Evolutionary conservation across 1,139 yeast species (phyloP), one percentile per base, ranked within the genome.

Genomic region (Barnettozyma hawaiiensis): DNA sequence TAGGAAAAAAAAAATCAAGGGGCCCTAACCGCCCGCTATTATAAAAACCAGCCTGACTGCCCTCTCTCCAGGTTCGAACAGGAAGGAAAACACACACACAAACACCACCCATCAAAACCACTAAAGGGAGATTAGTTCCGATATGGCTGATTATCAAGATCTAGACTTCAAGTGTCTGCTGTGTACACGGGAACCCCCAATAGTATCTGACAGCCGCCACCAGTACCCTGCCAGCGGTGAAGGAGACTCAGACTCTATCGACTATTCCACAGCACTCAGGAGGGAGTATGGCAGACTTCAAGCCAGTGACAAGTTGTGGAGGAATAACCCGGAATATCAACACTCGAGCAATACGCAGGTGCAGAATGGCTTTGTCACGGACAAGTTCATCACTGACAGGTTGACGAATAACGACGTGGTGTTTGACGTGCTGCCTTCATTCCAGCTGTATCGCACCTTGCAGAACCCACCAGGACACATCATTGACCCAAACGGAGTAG

Each of bases 361-460:
- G 9, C 32, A 31, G 4, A 43, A 27, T 6, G 43, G 40, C 9
- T 35, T 42, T n/a, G 33, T 40, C 1, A 22, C 20, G 6, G 38
- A 29, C 8, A 46, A 39, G 7, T 43, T 44, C 29, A 42, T 44
- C 19, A 19, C 44, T 9, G 47, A 44, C 3, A 42, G 37, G 21
- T 28, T 27, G 18, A 19, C 23, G 7, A 46, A 47, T 35, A 47
- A 42, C 12, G 54, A 53, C 15, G 47, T 52, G 4, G 49, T 49
- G 16, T 53, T 53, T 32, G 83, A 78, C 53, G 70, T 78, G 3
- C 59, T 78, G 36, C 85, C 85, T 1, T 76, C 83, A 2, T 79
- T 78, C 55, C 82, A 77, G 51, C 76, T 78, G 81, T 77, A 74
- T 51, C 78, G 74, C 50, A 69, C 76, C 22, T 67, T 78, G 45